Evolutionary conservation across 768 basidiomycete species (phyloP).

Genomic region (Kwoniella dendrophila): DNA sequence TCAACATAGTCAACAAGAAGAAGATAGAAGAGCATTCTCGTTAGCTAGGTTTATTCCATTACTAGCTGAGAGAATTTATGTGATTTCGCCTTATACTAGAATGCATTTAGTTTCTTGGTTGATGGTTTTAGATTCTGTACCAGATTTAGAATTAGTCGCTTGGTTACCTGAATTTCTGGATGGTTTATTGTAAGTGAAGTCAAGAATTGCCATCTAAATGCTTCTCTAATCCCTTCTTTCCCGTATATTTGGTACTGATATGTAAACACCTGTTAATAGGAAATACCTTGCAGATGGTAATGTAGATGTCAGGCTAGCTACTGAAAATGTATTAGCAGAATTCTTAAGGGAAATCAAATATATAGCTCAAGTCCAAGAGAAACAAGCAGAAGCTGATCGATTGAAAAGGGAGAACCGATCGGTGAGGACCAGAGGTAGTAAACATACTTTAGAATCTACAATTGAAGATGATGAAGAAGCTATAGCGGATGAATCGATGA

Average conservation of each 20-base stretch:
- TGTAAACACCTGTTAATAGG: too few relatives aligned
- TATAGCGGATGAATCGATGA: slow-evolving; percentile 26
- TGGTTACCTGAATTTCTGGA: slow-evolving; percentile 95
- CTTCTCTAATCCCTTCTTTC: too few relatives aligned
- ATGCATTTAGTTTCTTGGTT: slow-evolving; percentile 98
- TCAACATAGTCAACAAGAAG: slow-evolving; percentile 57
- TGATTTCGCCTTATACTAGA: slow-evolving; percentile 90
- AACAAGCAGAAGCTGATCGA: slow-evolving; percentile 39
- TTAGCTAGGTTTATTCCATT: slow-evolving; percentile 92
- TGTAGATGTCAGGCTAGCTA: slow-evolving; percentile 86
- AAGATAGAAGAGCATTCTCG: slow-evolving; percentile 75
- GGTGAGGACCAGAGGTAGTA: slow-evolving; percentile 56
- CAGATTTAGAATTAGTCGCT: slow-evolving; percentile 90
- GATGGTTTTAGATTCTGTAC: slow-evolving; percentile 89
- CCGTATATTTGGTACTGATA: too few relatives aligned
- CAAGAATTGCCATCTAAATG: too few relatives aligned
- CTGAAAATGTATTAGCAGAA: slow-evolving; percentile 83
- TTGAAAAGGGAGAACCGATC: slow-evolving; percentile 24
- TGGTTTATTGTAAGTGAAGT: slow-evolving; percentile 73
- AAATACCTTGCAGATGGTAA: slow-evolving; percentile 95
- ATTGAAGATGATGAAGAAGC: slow-evolving; percentile 34
- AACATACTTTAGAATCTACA: slow-evolving; percentile 46
- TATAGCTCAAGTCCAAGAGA: slow-evolving; percentile 70
- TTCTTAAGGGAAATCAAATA: slow-evolving; percentile 89
- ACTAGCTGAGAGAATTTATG: slow-evolving; percentile 87